Base-by-base conservation (phyloP, 2,329 filamentous ascomycete species). In the Verticillium zaregamsianum region DNA sequence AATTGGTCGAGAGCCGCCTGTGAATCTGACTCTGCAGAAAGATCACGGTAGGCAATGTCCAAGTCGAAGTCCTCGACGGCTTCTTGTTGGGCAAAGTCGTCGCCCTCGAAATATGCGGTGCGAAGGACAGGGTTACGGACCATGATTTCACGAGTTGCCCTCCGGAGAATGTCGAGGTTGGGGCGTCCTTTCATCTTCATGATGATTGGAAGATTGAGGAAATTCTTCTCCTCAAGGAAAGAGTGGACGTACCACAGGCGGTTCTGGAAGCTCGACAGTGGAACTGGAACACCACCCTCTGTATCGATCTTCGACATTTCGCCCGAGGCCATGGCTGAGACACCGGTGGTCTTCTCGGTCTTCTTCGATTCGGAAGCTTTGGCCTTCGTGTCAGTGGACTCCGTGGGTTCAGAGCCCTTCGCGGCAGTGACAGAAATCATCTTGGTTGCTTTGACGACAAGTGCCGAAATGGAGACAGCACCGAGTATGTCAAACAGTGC, bases 231-330 rank as follows among this genome's bases (percentile, higher is more conserved):
- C 54, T 68, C 67, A 11, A 66, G 61, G 62, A 70, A 68, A 56
- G 62, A 68, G 63, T 70, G 67, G 12, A 68, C 63, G 52, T 68
- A 70, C 67, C 67, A 69, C 25, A 70, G 66, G 5, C 68, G 68
- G 20, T 63, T 66, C 61, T 70, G 68, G 63, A 68, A 70, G 57
- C 66, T 68, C 3, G 68, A 70, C 40, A 69, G 60, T 17, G 68
- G 66, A 11, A 67, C 58, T n/a, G 62, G 54, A 11, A 57, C 65
- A 5, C 59, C 28, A 35, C 57, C 20, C 61, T 58, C 14, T 59
- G 59, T 59, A 63, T 68, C 25, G 61, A 28, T 31, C 57, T 56
- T 61, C 8, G 61, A 64, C 37, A 68, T 62, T 61, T 68, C 63
- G 9, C 67, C 67, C 2, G 63, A 64, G 9, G 67, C 66, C 67